Evolutionary conservation across 176 grass and related monocot species (phyloP).

Genomic region (Phoenix roebelenii): DNA sequence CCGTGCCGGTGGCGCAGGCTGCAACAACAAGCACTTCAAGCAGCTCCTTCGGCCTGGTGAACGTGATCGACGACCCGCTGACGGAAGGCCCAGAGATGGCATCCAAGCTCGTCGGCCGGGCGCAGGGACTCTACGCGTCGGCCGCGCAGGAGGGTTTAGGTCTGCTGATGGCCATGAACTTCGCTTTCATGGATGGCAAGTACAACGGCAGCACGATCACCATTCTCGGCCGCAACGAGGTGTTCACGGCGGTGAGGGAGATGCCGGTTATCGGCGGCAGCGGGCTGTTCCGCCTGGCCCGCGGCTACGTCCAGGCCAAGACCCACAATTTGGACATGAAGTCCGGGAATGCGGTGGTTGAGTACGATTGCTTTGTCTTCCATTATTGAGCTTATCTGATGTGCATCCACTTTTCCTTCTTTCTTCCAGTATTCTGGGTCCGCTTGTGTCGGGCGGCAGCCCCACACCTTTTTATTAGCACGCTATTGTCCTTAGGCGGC

Average conservation of each 20-base stretch:
- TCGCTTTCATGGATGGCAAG: constrained; percentile 28
- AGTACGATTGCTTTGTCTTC: constrained; percentile 37
- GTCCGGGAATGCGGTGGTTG: constrained; percentile 25
- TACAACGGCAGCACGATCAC: constrained; percentile 44
- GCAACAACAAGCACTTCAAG: neutral
- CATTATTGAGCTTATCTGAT: neutral
- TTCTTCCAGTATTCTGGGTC: too few relatives aligned
- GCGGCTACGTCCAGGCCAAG: constrained; percentile 29
- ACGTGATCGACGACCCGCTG: constrained; percentile 47
- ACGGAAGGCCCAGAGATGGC: constrained; percentile 20
- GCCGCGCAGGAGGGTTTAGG: constrained; percentile 15
- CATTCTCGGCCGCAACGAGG: constrained; percentile 35
- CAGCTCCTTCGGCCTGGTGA: constrained; percentile 38
- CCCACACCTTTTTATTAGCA: too few relatives aligned
- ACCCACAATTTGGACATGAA: constrained; percentile 12
- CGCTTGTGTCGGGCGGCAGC: too few relatives aligned
- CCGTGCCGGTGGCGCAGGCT: constrained; percentile 14
- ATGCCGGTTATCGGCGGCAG: constrained; percentile 40
- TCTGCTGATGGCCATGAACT: constrained; percentile 30
- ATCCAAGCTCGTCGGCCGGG: constrained; percentile 31
- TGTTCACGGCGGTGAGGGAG: constrained; percentile 30
- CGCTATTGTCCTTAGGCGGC: too few relatives aligned
- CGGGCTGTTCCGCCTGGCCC: constrained; percentile 26
- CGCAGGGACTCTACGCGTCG: constrained; percentile 40
- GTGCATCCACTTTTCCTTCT: too few relatives aligned